Conservation (phyloP, 2,329 filamentous ascomycete species). For the Colletotrichum sidae region DNA sequence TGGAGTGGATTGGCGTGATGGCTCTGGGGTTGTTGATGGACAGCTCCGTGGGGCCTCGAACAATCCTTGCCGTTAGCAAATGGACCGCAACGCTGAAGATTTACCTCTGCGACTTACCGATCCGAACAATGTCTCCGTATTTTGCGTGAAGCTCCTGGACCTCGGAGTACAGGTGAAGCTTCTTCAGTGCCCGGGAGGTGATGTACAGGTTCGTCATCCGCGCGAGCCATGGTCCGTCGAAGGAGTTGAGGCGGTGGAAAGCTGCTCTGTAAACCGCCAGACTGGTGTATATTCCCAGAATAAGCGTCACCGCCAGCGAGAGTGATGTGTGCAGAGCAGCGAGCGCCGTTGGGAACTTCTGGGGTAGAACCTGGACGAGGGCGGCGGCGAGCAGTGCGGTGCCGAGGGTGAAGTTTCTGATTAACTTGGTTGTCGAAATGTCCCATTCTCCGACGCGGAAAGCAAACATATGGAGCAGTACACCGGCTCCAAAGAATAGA, state of each 20-base stretch:
- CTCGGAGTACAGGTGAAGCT: conserved; percentile 42
- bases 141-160: conserved; percentile 42
- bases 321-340: conserved; percentile 12
- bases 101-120: conserved; percentile 37
- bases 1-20: conserved; percentile 44
- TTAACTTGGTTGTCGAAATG: conserved; percentile 31
- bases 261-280: conserved; percentile 39
- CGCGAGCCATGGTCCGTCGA: conserved; percentile 44
- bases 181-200: conserved; percentile 40
- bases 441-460: conserved; percentile 46
- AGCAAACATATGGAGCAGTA: conserved; percentile 37
- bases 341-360: conserved; percentile 3
- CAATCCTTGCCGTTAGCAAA: conserved; percentile 12
- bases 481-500: conserved; percentile 29
- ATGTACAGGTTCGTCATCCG: conserved; percentile 41
- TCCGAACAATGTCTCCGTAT: conserved; percentile 46
- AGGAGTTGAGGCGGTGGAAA: conserved; percentile 44
- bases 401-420: conserved; percentile 22
- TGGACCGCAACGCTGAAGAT: background rate
- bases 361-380: conserved; percentile 11
- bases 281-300: conserved; percentile 38
- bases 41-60: conserved; percentile 46
- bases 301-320: conserved; percentile 12
- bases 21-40: conserved; percentile 46
- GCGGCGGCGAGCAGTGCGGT: conserved; percentile 17